Conservation (phyloP, 2,329 filamentous ascomycete species). For the Fusarium setosum region DNA sequence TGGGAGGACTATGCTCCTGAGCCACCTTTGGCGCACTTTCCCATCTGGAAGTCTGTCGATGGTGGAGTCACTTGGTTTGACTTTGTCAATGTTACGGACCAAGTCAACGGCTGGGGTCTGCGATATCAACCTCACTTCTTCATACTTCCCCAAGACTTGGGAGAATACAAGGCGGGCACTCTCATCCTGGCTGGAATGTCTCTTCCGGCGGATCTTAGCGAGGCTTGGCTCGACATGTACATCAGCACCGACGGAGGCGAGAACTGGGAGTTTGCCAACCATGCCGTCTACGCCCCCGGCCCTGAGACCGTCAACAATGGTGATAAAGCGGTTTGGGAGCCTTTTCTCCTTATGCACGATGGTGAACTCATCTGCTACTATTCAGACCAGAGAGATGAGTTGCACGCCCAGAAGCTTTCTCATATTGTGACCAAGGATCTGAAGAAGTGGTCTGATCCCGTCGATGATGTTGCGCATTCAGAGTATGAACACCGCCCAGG, state of each 20-base stretch:
- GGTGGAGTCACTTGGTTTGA: background rate
- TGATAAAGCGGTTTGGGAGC: background rate
- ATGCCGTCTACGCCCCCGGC: background rate
- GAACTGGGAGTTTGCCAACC: background rate
- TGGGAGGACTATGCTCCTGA: background rate
- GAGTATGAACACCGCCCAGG: background rate
- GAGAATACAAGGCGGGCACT: background rate
- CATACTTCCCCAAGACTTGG: background rate
- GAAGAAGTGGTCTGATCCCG: background rate
- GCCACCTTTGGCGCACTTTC: background rate
- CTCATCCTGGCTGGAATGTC: background rate
- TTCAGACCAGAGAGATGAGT: background rate
- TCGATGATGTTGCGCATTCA: background rate
- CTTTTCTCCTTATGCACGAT: background rate
- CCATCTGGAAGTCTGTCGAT: background rate
- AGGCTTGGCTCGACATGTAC: background rate
- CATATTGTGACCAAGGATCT: background rate
- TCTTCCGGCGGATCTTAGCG: background rate
- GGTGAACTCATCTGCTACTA: background rate
- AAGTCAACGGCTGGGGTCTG: background rate
- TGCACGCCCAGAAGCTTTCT: background rate
- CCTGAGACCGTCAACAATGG: background rate
- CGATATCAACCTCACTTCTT: background rate
- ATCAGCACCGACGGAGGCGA: background rate
- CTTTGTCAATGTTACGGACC: background rate